Conservation (phyloP, 2,329 filamentous ascomycete genomes). For the Sclerotinia subarctica region DNA sequence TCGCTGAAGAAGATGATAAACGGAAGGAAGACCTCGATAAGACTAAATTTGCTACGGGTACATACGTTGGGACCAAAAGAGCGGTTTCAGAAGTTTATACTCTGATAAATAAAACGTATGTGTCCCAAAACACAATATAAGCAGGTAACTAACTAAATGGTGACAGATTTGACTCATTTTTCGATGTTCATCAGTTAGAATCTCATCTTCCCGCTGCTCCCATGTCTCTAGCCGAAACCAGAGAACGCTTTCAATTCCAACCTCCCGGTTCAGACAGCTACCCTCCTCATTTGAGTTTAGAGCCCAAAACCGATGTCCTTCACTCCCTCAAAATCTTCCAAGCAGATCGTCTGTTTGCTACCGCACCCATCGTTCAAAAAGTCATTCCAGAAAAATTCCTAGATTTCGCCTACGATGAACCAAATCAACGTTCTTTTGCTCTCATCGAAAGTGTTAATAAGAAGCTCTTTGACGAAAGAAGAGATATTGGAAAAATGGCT, state of each 20-base stretch:
- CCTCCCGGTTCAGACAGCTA: constrained; percentile 9
- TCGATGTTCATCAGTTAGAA: constrained; percentile 15
- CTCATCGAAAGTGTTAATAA: constrained; percentile 10
- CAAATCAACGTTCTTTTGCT: constrained; percentile 9
- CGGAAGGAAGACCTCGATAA: not conserved
- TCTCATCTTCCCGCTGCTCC: not conserved
- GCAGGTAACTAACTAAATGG: not conserved
- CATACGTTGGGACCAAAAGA: constrained; percentile 17
- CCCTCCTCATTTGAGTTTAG: constrained; percentile 11
- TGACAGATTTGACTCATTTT: constrained; percentile 15
- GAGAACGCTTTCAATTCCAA: constrained; percentile 17
- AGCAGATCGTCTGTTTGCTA: constrained; percentile 4
- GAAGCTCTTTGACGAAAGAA: constrained; percentile 5
- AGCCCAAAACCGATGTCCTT: not conserved
- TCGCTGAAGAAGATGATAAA: not conserved
- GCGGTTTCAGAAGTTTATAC: constrained; percentile 12
- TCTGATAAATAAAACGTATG: constrained; percentile 14
- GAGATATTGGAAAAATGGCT: constrained; percentile 13
- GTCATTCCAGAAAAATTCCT: constrained; percentile 12
- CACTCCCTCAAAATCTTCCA: constrained; percentile 18
- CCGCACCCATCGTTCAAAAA: constrained; percentile 13
- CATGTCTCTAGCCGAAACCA: not conserved
- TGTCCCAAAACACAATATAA: not conserved
- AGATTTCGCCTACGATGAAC: constrained; percentile 14
- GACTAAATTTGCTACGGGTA: constrained; percentile 9